These are phyloP conservation scores for Suhomyces faveliae DNA, from an alignment of 805 yeast species.

Conservation along the genomic window DNA sequence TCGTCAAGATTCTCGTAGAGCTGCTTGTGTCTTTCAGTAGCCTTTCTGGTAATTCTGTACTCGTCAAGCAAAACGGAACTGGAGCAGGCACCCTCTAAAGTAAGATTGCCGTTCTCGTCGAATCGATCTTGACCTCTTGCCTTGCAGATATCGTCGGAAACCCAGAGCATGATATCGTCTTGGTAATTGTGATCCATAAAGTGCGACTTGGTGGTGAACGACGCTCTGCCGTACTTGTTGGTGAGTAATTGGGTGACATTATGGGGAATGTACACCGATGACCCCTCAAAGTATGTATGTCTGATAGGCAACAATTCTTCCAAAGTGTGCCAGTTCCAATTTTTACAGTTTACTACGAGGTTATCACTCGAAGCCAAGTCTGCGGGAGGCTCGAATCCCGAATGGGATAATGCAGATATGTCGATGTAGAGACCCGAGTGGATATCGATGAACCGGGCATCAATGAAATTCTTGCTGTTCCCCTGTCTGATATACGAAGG, in stretches of 20 bases:
- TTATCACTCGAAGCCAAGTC: not conserved
- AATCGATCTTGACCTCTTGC: not conserved
- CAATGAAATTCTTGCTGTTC: constrained; percentile 54
- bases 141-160: constrained; percentile 40
- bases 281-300: constrained; percentile 38
- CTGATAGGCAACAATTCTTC: constrained; percentile 36
- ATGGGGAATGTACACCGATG: constrained; percentile 34
- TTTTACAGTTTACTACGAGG: constrained; percentile 34
- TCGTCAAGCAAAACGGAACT: constrained; percentile 36
- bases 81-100: constrained; percentile 41
- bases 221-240: constrained; percentile 32
- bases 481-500: constrained; percentile 41
- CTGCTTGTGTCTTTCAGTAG: constrained; percentile 22
- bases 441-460: constrained; percentile 53
- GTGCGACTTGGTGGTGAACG: constrained; percentile 26
- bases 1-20: constrained; percentile 24
- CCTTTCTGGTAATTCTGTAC: constrained; percentile 28
- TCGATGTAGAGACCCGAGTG: constrained; percentile 45
- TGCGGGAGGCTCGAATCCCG: constrained; percentile 4
- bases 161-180: constrained; percentile 46
- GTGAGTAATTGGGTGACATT: constrained; percentile 29
- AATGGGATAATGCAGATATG: constrained; percentile 39
- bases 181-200: constrained; percentile 39
- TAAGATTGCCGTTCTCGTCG: constrained; percentile 24
- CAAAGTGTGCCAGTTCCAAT: constrained; percentile 40